phyloP scores from a whole-genome alignment of 441 rosid species.

The Metrosideros polymorpha region DNA sequence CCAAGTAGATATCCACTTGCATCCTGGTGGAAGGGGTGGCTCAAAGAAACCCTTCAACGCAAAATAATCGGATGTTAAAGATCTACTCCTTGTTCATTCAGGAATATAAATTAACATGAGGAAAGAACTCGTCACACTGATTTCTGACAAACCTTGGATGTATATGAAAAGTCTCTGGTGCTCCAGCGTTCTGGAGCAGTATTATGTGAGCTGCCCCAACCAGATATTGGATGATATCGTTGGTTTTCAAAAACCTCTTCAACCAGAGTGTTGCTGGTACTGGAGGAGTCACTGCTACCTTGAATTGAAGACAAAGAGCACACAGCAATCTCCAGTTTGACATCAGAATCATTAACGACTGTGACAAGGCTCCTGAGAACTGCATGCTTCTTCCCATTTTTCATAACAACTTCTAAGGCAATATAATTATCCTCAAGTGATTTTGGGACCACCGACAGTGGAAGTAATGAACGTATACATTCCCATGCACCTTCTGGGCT shows the following conservation, averaged over 20 bases:
- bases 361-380: constrained; percentile 88
- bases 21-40: constrained; percentile 49
- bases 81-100: background rate
- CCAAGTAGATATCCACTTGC: constrained; percentile 68
- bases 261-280: constrained; percentile 30
- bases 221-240: constrained; percentile 31
- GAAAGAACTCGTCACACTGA: background rate
- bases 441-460: constrained; percentile 76
- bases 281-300: constrained; percentile 22
- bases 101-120: background rate
- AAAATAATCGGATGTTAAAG: constrained; percentile 3
- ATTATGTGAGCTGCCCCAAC: constrained; percentile 40
- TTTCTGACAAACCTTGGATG: constrained; percentile 38
- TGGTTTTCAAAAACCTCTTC: constrained; percentile 71
- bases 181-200: constrained; percentile 48
- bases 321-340: constrained; percentile 63
- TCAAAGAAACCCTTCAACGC: constrained; percentile 50
- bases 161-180: constrained; percentile 48
- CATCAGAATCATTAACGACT: constrained; percentile 79
- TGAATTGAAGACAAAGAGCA: constrained; percentile 28
- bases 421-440: constrained; percentile 49
- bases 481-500: constrained; percentile 63
- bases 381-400: constrained; percentile 94
- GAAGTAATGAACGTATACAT: constrained; percentile 84
- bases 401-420: constrained; percentile 87